Conservation (phyloP, 768 basidiomycete species). For the Lenzites betulinus region DNA sequence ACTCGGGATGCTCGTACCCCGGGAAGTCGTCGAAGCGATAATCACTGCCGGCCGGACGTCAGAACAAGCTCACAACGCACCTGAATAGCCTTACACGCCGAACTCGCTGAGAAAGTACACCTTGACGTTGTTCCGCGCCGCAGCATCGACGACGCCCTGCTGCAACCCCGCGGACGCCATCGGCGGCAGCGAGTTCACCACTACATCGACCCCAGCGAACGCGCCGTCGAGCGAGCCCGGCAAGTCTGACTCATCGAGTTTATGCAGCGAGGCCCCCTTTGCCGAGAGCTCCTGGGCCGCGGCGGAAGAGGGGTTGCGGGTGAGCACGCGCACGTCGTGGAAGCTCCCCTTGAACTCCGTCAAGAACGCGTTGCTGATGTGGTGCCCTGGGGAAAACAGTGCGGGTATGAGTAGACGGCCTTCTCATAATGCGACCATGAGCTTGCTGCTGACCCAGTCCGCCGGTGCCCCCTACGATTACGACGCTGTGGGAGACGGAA, state of each 20-base stretch:
- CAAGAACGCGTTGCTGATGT: constrained; percentile 15
- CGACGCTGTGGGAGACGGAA: neutral
- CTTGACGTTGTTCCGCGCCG: constrained; percentile 9
- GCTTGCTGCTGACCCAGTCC: constrained; percentile 8
- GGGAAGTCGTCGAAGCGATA: constrained; percentile 23
- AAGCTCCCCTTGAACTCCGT: constrained; percentile 22
- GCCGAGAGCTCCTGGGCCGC: constrained; percentile 4
- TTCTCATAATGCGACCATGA: too few relatives aligned
- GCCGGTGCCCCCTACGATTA: constrained; percentile 12
- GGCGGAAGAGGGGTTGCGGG: constrained; percentile 17
- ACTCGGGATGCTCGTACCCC: constrained; percentile 12
- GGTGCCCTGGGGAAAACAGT: constrained; percentile 6
- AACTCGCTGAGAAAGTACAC: constrained; percentile 27
- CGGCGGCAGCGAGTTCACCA: constrained; percentile 21
- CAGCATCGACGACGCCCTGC: constrained; percentile 13
- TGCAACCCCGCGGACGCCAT: neutral
- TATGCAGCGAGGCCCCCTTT: constrained; percentile 21
- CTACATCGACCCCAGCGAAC: constrained; percentile 23
- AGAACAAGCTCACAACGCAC: neutral
- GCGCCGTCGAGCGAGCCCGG: constrained; percentile 13
- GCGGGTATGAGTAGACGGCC: neutral
- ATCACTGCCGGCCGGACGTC: constrained; percentile 12
- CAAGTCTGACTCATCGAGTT: constrained; percentile 10
- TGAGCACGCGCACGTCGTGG: constrained; percentile 19
- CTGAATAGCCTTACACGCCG: constrained; percentile 19